Evolutionary conservation across 352 stramenopile genomes (phyloP).

Genomic region (Hyaloperonospora brassicae): DNA sequence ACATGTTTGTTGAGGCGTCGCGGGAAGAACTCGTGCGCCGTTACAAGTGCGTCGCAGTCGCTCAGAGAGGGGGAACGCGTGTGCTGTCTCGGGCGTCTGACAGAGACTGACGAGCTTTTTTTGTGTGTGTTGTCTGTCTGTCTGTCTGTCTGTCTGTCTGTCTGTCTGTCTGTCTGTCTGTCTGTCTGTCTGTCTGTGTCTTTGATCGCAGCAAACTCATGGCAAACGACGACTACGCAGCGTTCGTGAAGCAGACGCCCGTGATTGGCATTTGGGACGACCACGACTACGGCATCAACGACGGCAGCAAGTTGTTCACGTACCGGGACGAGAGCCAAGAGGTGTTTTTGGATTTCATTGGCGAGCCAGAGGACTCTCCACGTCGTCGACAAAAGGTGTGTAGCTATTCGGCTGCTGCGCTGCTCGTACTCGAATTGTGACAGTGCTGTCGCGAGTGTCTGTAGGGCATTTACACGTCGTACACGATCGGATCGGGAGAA

Average conservation of each 20-base stretch:
- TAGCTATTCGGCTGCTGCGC: background rate
- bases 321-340: constrained; percentile 74
- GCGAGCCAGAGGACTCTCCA: constrained; percentile 61
- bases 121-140: too few species aligned
- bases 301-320: constrained; percentile 67
- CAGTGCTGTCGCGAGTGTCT: background rate
- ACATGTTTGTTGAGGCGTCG: constrained; percentile 56
- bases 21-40: constrained; percentile 40
- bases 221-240: constrained; percentile 55
- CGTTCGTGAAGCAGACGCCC: constrained; percentile 52
- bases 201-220: constrained; percentile 41
- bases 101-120: too few species aligned
- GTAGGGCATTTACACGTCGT: constrained; percentile 82
- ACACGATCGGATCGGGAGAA: constrained; percentile 54
- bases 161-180: too few species aligned
- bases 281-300: constrained; percentile 89
- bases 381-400: constrained; percentile 64
- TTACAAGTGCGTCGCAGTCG: constrained; percentile 41
- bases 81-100: too few species aligned
- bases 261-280: constrained; percentile 87
- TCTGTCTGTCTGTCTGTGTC: too few species aligned
- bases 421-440: background rate
- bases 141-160: too few species aligned
- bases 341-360: constrained; percentile 81
- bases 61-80: too few species aligned